phyloP scores from a whole-genome alignment of 176 grass and related monocot genomes.

The Lolium perenne region DNA sequence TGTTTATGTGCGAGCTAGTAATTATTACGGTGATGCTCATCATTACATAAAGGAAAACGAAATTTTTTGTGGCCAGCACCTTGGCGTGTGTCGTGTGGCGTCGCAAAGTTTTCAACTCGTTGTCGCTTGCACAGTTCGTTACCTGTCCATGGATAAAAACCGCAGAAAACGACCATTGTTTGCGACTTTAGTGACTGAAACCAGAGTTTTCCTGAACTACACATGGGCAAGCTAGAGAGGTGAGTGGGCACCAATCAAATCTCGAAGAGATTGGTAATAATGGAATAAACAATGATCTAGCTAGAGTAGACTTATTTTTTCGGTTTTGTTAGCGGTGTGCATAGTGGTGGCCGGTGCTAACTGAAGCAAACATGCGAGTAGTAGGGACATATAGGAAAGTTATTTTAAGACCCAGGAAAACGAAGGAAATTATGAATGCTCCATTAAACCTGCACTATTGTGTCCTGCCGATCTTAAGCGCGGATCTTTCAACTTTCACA shows the following conservation, averaged over 20 bases:
- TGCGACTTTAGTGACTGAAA: neutral
- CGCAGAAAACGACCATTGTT: neutral
- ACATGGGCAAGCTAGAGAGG: neutral
- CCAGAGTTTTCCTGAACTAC: neutral
- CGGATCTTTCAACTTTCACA: neutral
- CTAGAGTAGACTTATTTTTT: neutral
- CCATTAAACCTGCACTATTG: neutral
- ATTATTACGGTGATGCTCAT: no score
- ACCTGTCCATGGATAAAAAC: neutral
- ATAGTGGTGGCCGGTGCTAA: neutral
- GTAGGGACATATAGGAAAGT: neutral
- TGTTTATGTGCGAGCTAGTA: neutral
- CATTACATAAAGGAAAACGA: no score
- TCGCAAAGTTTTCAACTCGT: neutral
- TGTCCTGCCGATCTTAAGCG: constrained; percentile 6
- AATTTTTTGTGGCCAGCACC: no score
- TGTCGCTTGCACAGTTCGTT: neutral
- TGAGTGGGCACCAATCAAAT: neutral
- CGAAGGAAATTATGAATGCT: neutral
- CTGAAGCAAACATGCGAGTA: neutral
- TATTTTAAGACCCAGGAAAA: neutral
- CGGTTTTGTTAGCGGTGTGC: neutral
- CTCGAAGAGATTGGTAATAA: neutral
- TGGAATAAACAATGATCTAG: neutral
- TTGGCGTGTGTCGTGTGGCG: neutral